phyloP scores from a whole-genome alignment of 768 basidiomycete genomes.

The Boletus bicolor region DNA sequence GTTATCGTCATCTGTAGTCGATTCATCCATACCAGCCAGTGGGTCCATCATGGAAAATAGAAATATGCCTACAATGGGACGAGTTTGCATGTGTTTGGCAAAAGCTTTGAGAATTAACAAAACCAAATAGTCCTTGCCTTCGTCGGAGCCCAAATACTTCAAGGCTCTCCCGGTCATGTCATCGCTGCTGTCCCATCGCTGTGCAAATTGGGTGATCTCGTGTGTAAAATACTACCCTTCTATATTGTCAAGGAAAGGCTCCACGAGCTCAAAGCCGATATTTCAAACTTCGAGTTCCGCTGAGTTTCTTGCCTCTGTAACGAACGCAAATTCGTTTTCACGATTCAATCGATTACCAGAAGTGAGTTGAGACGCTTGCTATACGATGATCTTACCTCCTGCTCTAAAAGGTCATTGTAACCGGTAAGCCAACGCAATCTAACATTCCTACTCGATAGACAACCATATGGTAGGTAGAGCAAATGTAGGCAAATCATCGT shows the following conservation, averaged over 20 bases:
- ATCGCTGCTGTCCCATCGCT: conserved; percentile 1
- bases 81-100: conserved; percentile 25
- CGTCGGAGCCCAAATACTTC: not conserved
- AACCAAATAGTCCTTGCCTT: conserved; percentile 13
- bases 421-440: conserved; percentile 17
- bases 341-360: conserved; percentile 23
- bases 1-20: conserved; percentile 55
- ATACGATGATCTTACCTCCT: not conserved
- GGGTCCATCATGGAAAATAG: conserved; percentile 17
- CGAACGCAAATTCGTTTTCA: conserved; percentile 16
- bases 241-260: conserved; percentile 7
- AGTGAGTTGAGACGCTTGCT: conserved; percentile 17
- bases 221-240: not conserved
- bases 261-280: conserved; percentile 11
- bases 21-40: conserved; percentile 36
- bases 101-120: conserved; percentile 24
- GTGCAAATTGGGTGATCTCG: not conserved
- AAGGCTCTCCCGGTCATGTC: conserved; percentile 8
- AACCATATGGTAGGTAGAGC: conserved; percentile 53
- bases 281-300: conserved; percentile 27
- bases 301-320: conserved; percentile 27
- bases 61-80: not conserved
- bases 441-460: not conserved
- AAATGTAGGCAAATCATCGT: conserved; percentile 73
- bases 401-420: conserved; percentile 23